phyloP scores from a whole-genome alignment of 2,329 filamentous ascomycete species.

The Juglanconis juglandina region DNA sequence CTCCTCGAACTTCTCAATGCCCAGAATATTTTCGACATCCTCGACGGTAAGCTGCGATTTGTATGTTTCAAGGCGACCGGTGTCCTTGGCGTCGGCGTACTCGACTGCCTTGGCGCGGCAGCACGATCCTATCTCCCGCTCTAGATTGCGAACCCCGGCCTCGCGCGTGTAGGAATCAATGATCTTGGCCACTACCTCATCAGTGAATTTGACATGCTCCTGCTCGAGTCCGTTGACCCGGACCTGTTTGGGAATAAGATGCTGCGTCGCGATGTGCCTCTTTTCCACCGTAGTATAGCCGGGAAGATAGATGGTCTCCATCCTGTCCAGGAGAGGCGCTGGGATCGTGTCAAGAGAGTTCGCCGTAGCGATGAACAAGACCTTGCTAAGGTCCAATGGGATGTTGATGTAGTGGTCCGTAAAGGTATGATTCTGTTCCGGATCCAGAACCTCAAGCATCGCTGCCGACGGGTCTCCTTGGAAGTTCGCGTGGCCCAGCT shows the following conservation, averaged over 20 bases:
- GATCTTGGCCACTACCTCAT: slow-evolving; percentile 88
- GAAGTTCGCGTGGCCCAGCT: slow-evolving; percentile 84
- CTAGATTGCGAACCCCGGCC: slow-evolving; percentile 90
- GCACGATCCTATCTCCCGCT: slow-evolving; percentile 91
- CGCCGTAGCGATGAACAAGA: slow-evolving; percentile 95
- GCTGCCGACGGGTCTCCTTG: slow-evolving; percentile 95
- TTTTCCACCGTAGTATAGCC: slow-evolving; percentile 98
- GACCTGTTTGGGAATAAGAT: slow-evolving; percentile 96
- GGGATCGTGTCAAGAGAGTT: slow-evolving; percentile 95
- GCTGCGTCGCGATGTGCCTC: slow-evolving; percentile 85
- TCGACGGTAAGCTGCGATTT: slow-evolving; percentile 68
- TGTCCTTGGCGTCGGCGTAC: slow-evolving; percentile 84
- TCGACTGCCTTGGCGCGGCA: slow-evolving; percentile 95
- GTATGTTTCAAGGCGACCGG: slow-evolving; percentile 65
- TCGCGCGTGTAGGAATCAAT: slow-evolving; percentile 97
- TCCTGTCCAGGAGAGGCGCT: slow-evolving; percentile 86
- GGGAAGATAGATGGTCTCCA: slow-evolving; percentile 91
- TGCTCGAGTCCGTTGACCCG: slow-evolving; percentile 78
- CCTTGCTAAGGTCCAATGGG: slow-evolving; percentile 91
- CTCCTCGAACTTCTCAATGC: slow-evolving; percentile 90
- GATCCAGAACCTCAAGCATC: slow-evolving; percentile 96
- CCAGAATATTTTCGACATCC: slow-evolving; percentile 86
- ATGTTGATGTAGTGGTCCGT: slow-evolving; percentile 95
- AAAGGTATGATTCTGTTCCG: slow-evolving; percentile 94
- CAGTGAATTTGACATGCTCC: slow-evolving; percentile 71